phyloP scores from a whole-genome alignment of 1,284 basidiomycete genomes.

The Malassezia pachydermatis region DNA sequence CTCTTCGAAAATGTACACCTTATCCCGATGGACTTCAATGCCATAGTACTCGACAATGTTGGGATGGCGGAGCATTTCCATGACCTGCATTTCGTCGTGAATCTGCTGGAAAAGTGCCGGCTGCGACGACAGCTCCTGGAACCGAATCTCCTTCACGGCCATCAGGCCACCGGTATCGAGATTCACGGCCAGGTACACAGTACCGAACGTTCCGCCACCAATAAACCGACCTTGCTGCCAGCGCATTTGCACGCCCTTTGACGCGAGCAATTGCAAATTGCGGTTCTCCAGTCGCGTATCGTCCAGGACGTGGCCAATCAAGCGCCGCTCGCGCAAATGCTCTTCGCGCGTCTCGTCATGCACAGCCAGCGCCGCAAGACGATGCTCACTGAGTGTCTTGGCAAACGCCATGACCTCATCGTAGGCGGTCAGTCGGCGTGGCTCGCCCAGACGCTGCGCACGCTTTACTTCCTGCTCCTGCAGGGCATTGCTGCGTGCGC shows the following conservation, averaged over 20 bases:
- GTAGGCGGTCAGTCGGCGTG: constrained; percentile 42
- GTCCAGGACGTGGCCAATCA: constrained; percentile 44
- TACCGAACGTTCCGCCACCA: constrained; percentile 78
- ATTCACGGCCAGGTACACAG: constrained; percentile 93
- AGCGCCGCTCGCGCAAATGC: constrained; percentile 34
- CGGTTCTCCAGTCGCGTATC: constrained; percentile 45
- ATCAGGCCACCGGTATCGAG: constrained; percentile 91
- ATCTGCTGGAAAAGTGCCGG: constrained; percentile 65
- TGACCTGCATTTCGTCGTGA: constrained; percentile 90
- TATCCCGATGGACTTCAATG: constrained; percentile 96
- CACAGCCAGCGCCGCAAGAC: constrained; percentile 30
- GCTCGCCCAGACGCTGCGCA: constrained; percentile 32
- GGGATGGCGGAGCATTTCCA: constrained; percentile 96
- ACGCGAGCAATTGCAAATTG: constrained; percentile 48
- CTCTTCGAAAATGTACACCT: constrained; percentile 98
- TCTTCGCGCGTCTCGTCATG: constrained; percentile 37
- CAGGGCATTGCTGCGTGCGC: constrained; percentile 40
- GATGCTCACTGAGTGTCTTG: constrained; percentile 24
- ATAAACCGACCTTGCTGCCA: constrained; percentile 99
- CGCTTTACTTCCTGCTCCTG: constrained; percentile 42
- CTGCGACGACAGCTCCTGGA: constrained; percentile 73
- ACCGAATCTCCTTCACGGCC: constrained; percentile 99
- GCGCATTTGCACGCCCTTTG: constrained; percentile 85
- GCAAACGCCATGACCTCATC: constrained; percentile 21
- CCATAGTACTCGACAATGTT: constrained; percentile 99